Conservation (phyloP, 2,329 filamentous ascomycete species). For the Ceratocystis papillata region DNA sequence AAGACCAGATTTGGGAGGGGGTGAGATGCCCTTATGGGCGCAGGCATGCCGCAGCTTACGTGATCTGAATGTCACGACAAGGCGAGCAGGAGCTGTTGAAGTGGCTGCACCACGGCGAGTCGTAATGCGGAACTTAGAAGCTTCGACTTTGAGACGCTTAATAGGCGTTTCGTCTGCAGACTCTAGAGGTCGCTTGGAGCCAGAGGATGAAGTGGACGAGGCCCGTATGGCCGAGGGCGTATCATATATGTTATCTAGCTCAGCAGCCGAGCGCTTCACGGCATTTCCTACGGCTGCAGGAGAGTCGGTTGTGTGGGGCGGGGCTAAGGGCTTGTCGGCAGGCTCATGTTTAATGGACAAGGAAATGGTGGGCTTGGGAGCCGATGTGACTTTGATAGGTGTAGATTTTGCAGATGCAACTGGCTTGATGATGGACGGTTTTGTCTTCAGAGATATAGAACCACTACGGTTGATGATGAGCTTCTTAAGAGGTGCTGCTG, state of each 20-base stretch:
- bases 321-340: constrained; percentile 10
- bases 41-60: constrained; percentile 21
- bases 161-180: constrained; percentile 6
- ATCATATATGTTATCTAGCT: constrained; percentile 19
- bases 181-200: constrained; percentile 22
- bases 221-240: constrained; percentile 4
- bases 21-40: constrained; percentile 21
- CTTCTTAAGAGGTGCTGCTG: constrained; percentile 22
- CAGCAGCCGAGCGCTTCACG: background rate
- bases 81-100: background rate
- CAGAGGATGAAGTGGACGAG: background rate
- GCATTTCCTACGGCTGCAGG: background rate
- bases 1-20: constrained; percentile 10
- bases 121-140: constrained; percentile 9
- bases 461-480: constrained; percentile 25
- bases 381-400: constrained; percentile 9
- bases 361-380: constrained; percentile 20
- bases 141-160: constrained; percentile 22
- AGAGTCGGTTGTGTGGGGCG: background rate
- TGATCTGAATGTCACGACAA: constrained; percentile 21
- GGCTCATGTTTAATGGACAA: constrained; percentile 23
- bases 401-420: constrained; percentile 11
- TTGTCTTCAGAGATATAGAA: constrained; percentile 22
- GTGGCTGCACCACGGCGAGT: constrained; percentile 2
- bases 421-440: constrained; percentile 19